These are phyloP conservation scores for Cadophora sp. DNA, from an alignment of 2,329 filamentous ascomycete species.

Conservation along the genomic window DNA sequence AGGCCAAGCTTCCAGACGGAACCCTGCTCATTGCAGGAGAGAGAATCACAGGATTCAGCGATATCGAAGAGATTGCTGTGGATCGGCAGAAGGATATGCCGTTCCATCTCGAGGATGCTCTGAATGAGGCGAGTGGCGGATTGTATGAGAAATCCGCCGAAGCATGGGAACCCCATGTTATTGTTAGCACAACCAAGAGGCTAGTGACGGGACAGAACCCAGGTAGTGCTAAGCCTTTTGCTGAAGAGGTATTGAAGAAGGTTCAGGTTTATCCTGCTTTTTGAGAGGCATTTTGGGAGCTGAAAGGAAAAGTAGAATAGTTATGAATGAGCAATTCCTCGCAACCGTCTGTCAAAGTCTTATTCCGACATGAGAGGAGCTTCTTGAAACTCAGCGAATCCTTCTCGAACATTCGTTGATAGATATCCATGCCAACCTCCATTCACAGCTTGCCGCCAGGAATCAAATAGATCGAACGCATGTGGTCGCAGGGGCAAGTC, in stretches of 20 bases:
- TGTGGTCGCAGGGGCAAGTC: neutral
- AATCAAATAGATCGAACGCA: slow-evolving; percentile 28
- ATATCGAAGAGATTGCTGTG: slow-evolving; percentile 56
- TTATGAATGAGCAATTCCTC: too few species aligned
- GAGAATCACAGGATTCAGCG: slow-evolving; percentile 64
- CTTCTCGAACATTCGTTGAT: slow-evolving; percentile 25
- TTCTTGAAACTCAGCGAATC: slow-evolving; percentile 5
- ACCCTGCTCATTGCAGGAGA: slow-evolving; percentile 61
- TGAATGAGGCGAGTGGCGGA: slow-evolving; percentile 56
- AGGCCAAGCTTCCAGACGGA: slow-evolving; percentile 60
- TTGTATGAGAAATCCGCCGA: slow-evolving; percentile 61
- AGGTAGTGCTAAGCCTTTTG: slow-evolving; percentile 48
- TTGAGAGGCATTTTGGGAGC: neutral
- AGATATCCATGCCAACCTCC: slow-evolving; percentile 36
- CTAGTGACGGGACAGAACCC: slow-evolving; percentile 54
- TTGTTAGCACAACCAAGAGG: slow-evolving; percentile 46
- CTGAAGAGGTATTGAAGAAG: slow-evolving; percentile 41
- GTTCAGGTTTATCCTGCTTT: slow-evolving; percentile 4
- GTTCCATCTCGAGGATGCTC: slow-evolving; percentile 65
- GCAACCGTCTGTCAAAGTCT: too few species aligned
- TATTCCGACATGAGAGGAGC: too few species aligned
- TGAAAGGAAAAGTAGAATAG: neutral
- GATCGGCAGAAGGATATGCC: slow-evolving; percentile 55
- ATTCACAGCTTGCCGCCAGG: slow-evolving; percentile 33
- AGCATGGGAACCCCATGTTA: slow-evolving; percentile 47